A percentile compares a stretch with the other conserved stretches of the same genome.
phyloP scores from a whole-genome alignment of 306 rosid genomes.

The Luffa acutangula region DNA sequence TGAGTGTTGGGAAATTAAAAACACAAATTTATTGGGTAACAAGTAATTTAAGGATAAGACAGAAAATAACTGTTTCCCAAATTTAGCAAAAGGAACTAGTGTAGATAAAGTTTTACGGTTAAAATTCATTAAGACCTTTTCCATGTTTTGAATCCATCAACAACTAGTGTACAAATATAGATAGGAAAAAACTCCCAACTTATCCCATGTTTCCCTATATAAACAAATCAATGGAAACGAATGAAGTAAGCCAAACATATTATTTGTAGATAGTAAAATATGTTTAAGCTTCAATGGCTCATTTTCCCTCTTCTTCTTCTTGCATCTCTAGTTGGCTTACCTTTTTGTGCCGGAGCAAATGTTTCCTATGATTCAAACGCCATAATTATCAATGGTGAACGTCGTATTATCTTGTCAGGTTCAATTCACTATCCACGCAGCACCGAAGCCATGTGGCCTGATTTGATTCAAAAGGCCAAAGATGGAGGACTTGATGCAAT shows the following conservation, averaged over 20 bases:
- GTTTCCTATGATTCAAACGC: neutral
- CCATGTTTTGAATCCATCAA: neutral
- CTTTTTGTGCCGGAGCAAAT: neutral
- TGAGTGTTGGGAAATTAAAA: too few species aligned
- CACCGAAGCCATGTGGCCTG: constrained; percentile 5
- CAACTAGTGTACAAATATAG: neutral
- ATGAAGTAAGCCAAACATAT: neutral
- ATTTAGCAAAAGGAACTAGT: too few species aligned
- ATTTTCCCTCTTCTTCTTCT: neutral
- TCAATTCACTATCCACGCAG: neutral
- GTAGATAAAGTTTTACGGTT: neutral
- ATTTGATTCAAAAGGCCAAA: neutral
- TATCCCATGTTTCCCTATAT: too few species aligned
- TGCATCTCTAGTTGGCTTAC: neutral
- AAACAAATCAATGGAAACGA: neutral
- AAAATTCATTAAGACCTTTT: too few species aligned
- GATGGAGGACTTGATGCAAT: constrained; percentile 7
- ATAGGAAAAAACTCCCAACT: neutral
- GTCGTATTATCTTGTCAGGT: neutral
- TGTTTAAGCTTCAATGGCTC: neutral
- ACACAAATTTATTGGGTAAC: too few species aligned
- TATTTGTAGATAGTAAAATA: too few species aligned
- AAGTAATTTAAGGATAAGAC: too few species aligned
- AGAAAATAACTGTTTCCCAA: neutral
- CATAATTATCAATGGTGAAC: neutral